Percentiles rank a stretch among this genome's conserved stretches.
phyloP scores from a whole-genome alignment of 2,329 filamentous ascomycete genomes.

The Calonectria pauciramosa region DNA sequence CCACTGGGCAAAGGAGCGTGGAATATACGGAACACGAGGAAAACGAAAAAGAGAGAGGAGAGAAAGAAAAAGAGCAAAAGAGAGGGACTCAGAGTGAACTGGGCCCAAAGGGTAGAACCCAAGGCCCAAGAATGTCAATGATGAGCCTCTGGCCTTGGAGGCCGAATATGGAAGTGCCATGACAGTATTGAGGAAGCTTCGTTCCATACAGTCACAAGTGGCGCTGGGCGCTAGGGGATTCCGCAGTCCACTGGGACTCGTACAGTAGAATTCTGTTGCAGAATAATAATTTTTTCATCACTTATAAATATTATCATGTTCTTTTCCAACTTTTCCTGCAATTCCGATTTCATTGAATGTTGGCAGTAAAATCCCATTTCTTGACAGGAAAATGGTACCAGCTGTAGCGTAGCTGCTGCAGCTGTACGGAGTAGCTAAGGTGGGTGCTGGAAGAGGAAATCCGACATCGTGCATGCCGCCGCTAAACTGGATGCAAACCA shows the following conservation, averaged over 20 bases:
- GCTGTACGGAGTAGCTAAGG: neutral
- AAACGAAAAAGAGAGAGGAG: neutral
- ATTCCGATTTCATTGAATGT: neutral
- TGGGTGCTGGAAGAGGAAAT: neutral
- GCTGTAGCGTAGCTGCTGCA: neutral
- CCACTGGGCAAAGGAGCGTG: conserved; percentile 3
- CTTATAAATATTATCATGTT: neutral
- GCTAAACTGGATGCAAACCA: neutral
- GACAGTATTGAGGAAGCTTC: neutral
- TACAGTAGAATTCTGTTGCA: neutral
- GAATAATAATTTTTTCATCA: neutral
- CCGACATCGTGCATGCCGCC: neutral
- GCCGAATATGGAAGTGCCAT: conserved; percentile 8
- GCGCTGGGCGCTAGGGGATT: neutral
- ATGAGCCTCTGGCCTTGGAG: neutral
- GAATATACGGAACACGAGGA: neutral
- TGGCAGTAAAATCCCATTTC: neutral
- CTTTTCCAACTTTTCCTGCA: neutral
- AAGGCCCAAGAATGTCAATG: neutral
- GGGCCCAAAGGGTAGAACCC: neutral
- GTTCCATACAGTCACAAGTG: neutral
- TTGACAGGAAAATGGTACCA: neutral
- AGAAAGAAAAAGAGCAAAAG: neutral
- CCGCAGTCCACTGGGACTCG: neutral
- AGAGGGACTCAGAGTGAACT: neutral